Evolutionary conservation across 1,139 yeast genomes (phyloP).

Genomic region (Blastobotrys raffinosifermentans): DNA sequence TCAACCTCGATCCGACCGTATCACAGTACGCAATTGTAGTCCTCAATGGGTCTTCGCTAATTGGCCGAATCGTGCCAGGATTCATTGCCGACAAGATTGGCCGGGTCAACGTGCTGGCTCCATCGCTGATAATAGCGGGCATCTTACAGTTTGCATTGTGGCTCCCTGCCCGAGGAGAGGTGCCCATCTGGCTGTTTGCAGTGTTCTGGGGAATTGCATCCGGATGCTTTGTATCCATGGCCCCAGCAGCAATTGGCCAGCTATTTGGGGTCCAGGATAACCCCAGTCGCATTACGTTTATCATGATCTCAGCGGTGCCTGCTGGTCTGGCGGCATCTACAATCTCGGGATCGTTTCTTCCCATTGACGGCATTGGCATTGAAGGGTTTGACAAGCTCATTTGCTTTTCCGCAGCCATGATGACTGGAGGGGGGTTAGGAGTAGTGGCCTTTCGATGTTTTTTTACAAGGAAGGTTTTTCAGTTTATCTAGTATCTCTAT

Average conservation of each 20-base stretch:
- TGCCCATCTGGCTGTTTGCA: constrained; percentile 29
- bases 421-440: constrained; percentile 14
- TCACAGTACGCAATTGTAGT: constrained; percentile 45
- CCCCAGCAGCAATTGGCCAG: constrained; percentile 38
- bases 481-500: constrained; percentile 18
- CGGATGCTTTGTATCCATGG: constrained; percentile 34
- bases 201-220: constrained; percentile 42
- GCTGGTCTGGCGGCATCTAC: constrained; percentile 45
- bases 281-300: constrained; percentile 47
- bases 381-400: constrained; percentile 11
- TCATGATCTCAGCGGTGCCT: constrained; percentile 45
- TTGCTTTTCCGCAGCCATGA: constrained; percentile 14
- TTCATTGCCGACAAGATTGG: constrained; percentile 51
- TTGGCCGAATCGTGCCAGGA: constrained; percentile 56
- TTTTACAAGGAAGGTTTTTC: constrained; percentile 15
- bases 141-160: constrained; percentile 9
- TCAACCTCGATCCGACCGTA: constrained; percentile 40
- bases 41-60: constrained; percentile 52
- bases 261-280: constrained; percentile 40
- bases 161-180: constrained; percentile 22
- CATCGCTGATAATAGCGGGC: constrained; percentile 22
- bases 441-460: constrained; percentile 14
- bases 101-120: constrained; percentile 48
- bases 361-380: constrained; percentile 10
- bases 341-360: constrained; percentile 40